These are phyloP conservation scores for Rhodotorula sphaerocarpa DNA, from an alignment of 768 basidiomycete genomes.

Conservation along the genomic window DNA sequence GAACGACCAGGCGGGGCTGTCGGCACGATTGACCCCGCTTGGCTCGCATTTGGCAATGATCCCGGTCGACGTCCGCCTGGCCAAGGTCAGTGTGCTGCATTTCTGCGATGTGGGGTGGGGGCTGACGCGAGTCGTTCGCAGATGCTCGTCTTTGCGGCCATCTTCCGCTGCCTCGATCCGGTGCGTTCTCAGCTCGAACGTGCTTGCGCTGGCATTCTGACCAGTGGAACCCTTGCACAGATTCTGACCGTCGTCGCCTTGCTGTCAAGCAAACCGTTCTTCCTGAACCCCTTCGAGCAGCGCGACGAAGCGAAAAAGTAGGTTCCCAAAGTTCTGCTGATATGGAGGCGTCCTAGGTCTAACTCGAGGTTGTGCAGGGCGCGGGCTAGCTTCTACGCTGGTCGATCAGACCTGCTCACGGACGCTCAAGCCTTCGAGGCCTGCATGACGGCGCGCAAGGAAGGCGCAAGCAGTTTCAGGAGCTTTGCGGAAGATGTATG, in stretches of 20 bases:
- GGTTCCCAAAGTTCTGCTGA: constrained; percentile 30
- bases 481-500: constrained; percentile 63
- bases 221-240: not conserved
- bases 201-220: not conserved
- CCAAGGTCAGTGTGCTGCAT: constrained; percentile 53
- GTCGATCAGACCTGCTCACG: constrained; percentile 75
- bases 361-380: constrained; percentile 52
- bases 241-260: constrained; percentile 71
- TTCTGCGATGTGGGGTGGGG: not conserved
- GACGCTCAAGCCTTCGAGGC: constrained; percentile 68
- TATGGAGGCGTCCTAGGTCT: too few relatives aligned
- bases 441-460: constrained; percentile 39
- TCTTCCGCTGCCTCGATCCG: constrained; percentile 75
- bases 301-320: constrained; percentile 70
- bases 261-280: constrained; percentile 80
- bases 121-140: constrained; percentile 38
- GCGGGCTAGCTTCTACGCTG: constrained; percentile 58
- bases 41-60: constrained; percentile 73
- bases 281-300: constrained; percentile 70
- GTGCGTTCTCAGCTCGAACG: not conserved
- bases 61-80: constrained; percentile 79
- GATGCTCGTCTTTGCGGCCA: constrained; percentile 78
- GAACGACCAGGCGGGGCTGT: constrained; percentile 37
- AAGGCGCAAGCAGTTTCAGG: constrained; percentile 51
- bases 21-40: constrained; percentile 62